phyloP scores from a whole-genome alignment of 2,329 filamentous ascomycete species.

The Fusarium sp. region DNA sequence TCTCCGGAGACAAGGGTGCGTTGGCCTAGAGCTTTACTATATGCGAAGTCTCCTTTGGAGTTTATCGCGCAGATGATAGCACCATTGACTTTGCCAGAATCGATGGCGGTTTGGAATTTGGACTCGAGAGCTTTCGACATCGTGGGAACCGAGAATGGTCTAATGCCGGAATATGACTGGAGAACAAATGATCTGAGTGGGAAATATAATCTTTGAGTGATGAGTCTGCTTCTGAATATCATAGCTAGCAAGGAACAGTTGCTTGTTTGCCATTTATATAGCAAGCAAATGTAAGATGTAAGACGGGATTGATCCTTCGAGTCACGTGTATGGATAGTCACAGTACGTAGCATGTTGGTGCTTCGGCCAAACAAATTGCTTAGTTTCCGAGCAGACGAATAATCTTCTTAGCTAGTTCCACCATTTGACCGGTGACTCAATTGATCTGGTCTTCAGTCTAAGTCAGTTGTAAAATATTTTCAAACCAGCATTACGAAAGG shows the following conservation, averaged over 20 bases:
- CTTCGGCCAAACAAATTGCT: background rate
- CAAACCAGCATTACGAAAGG: no score
- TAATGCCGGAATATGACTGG: rapidly evolving
- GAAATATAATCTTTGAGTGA: background rate
- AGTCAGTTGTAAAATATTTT: no score
- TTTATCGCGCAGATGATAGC: slow-evolving; percentile 59
- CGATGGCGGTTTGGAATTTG: slow-evolving; percentile 57
- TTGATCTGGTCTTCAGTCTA: no score
- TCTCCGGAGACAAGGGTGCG: slow-evolving; percentile 58
- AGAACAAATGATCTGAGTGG: rapidly evolving
- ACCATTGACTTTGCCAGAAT: slow-evolving; percentile 59
- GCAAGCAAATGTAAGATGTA: background rate
- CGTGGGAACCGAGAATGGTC: background rate
- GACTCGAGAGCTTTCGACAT: slow-evolving; percentile 55
- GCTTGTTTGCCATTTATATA: slow-evolving; percentile 13
- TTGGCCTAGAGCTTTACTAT: slow-evolving; percentile 57
- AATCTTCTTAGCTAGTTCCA: background rate
- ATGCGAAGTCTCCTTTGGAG: slow-evolving; percentile 55
- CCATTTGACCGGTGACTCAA: background rate
- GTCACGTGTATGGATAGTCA: background rate
- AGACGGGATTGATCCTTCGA: slow-evolving; percentile 12
- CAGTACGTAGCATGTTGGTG: no score
- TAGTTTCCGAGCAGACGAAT: slow-evolving; percentile 23
- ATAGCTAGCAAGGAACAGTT: background rate
- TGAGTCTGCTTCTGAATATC: background rate